Conservation (phyloP, 352 stramenopile genomes). For the Pythium brachiatum region DNA sequence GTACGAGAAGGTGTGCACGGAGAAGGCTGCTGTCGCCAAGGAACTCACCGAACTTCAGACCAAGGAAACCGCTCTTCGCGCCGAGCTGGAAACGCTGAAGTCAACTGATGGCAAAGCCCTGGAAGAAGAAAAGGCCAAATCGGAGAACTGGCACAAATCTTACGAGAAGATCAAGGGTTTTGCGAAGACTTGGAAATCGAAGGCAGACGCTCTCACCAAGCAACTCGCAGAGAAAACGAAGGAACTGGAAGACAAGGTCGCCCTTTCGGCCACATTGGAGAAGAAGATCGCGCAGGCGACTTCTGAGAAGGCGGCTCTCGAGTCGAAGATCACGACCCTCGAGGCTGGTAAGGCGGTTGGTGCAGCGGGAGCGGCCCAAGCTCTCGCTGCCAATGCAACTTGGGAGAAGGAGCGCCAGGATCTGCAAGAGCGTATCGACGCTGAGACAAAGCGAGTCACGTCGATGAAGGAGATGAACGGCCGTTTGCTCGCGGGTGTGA, state of each 20-base stretch:
- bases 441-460: conserved; percentile 59
- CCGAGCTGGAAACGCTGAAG: conserved; percentile 40
- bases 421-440: conserved; percentile 52
- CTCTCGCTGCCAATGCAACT: conserved; percentile 15
- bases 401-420: conserved; percentile 61
- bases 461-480: conserved; percentile 78
- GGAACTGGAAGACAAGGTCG: conserved; percentile 47
- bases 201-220: conserved; percentile 63
- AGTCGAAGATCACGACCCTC: conserved; percentile 39
- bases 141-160: conserved; percentile 68
- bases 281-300: conserved; percentile 36
- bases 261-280: conserved; percentile 36
- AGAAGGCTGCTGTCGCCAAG: conserved; percentile 51
- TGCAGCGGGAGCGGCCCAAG: conserved; percentile 26
- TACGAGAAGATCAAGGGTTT: conserved; percentile 82
- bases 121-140: conserved; percentile 63
- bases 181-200: conserved; percentile 81
- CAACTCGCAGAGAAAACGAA: conserved; percentile 70
- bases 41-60: conserved; percentile 45
- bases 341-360: conserved; percentile 26
- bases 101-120: conserved; percentile 20
- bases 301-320: conserved; percentile 41
- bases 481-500: conserved; percentile 63
- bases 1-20: conserved; percentile 62
- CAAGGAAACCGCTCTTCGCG: conserved; percentile 36